Evolutionary conservation across 257 asterid species (phyloP).

Genomic region (Osmanthus fragrans): DNA sequence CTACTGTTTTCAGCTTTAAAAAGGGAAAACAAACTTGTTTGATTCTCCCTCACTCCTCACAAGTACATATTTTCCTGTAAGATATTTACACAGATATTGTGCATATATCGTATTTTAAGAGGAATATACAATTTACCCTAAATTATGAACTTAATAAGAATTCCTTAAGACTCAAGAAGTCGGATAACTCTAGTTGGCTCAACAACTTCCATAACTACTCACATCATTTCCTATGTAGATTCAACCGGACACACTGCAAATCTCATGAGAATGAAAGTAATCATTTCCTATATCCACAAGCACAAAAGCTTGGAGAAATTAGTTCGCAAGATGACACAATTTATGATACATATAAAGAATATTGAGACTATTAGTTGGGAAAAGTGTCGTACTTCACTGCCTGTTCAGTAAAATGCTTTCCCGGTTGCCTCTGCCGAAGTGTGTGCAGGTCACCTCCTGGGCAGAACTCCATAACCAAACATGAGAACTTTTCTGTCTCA

Average conservation of each 20-base stretch:
- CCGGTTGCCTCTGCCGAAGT: conserved; percentile 79
- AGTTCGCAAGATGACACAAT: background rate
- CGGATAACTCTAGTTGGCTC: background rate
- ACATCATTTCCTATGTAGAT: too few relatives aligned
- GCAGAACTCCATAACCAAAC: conserved; percentile 87
- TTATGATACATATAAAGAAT: background rate
- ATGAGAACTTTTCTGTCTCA: conserved; percentile 75
- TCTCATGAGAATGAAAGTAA: background rate
- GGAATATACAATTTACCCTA: background rate
- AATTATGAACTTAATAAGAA: background rate
- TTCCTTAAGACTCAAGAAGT: background rate
- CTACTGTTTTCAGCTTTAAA: background rate
- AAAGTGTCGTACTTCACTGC: conserved; percentile 66
- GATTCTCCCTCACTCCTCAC: background rate
- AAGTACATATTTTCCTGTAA: background rate
- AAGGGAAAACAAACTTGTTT: too few relatives aligned
- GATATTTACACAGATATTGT: too few relatives aligned
- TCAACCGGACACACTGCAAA: background rate
- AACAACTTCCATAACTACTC: background rate
- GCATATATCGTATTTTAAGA: background rate
- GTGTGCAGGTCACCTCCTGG: conserved; percentile 88
- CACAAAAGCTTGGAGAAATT: background rate
- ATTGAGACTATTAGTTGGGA: conserved; percentile 25
- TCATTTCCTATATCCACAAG: background rate
- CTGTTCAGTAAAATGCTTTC: conserved; percentile 79